Conservation (phyloP, 768 basidiomycete species). For the Lactarius quietus region DNA sequence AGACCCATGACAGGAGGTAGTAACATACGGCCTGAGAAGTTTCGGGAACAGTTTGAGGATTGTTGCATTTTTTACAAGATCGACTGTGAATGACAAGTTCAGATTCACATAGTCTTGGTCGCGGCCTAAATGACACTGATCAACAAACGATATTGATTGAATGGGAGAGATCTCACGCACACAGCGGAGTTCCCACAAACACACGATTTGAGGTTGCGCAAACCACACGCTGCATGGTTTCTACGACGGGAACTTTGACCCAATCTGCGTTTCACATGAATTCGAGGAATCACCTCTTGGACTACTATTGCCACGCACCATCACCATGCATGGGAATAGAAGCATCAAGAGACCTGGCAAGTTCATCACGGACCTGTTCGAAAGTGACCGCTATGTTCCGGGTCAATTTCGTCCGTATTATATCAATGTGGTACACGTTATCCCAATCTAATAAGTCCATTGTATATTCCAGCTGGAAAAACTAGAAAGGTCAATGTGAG, state of each 20-base stretch:
- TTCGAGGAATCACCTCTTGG: neutral
- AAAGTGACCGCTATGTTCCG: neutral
- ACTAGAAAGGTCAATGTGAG: slow-evolving; percentile 28
- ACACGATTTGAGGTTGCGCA: neutral
- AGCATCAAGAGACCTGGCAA: neutral
- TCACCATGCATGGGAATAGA: neutral
- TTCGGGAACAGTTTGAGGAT: neutral
- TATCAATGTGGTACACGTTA: neutral
- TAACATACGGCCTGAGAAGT: neutral
- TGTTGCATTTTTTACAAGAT: neutral
- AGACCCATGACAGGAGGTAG: neutral
- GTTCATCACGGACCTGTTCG: neutral
- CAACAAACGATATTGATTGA: too few relatives aligned
- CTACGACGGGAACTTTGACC: neutral
- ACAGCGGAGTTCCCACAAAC: neutral
- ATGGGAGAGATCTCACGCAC: neutral
- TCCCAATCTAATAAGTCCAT: slow-evolving; percentile 32
- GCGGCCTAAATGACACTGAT: neutral
- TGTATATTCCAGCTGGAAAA: slow-evolving; percentile 37
- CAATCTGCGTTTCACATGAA: neutral
- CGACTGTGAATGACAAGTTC: neutral
- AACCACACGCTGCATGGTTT: neutral
- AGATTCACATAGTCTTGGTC: neutral
- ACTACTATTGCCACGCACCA: neutral
- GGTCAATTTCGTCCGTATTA: neutral